Percentiles rank a stretch among this genome's conserved stretches.
Conservation (phyloP, 1,139 yeast genomes). For the Yarrowia galli region DNA sequence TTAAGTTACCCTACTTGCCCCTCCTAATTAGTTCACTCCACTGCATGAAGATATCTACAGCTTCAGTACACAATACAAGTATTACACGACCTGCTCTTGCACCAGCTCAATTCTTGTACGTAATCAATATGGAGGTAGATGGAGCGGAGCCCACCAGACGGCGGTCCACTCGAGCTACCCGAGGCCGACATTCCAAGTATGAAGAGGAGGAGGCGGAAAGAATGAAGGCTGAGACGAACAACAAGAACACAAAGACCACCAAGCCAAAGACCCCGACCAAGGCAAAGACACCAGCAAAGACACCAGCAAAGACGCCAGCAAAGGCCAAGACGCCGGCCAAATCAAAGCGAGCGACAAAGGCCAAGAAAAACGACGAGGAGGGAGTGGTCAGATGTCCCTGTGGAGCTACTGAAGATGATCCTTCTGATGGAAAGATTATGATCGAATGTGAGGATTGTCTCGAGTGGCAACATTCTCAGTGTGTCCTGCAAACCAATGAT, state of each 20-base stretch:
- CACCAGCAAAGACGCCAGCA: not conserved
- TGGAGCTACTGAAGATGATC: conserved; percentile 65
- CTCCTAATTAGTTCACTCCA: not conserved
- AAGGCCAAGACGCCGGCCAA: not conserved
- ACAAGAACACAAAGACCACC: not conserved
- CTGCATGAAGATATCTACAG: no score
- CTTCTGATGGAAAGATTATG: conserved; percentile 70
- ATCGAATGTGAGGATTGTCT: conserved; percentile 79
- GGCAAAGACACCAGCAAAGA: conserved; percentile 19
- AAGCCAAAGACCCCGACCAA: conserved; percentile 36
- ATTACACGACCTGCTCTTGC: not conserved
- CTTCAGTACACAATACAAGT: no score
- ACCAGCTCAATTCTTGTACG: not conserved
- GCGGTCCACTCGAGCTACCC: conserved; percentile 31
- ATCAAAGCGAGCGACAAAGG: conserved; percentile 9
- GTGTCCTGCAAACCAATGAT: conserved; percentile 65
- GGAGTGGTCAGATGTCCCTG: conserved; percentile 72
- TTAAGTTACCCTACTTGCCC: conserved; percentile 15
- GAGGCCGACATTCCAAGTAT: conserved; percentile 19
- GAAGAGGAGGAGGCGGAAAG: not conserved
- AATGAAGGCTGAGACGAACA: not conserved
- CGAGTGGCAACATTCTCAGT: conserved; percentile 85
- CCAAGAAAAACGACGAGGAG: conserved; percentile 49
- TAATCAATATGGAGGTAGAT: conserved; percentile 27
- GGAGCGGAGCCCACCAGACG: conserved; percentile 7